phyloP scores from a whole-genome alignment of 2,329 filamentous ascomycete genomes.

The Alternaria sp. region DNA sequence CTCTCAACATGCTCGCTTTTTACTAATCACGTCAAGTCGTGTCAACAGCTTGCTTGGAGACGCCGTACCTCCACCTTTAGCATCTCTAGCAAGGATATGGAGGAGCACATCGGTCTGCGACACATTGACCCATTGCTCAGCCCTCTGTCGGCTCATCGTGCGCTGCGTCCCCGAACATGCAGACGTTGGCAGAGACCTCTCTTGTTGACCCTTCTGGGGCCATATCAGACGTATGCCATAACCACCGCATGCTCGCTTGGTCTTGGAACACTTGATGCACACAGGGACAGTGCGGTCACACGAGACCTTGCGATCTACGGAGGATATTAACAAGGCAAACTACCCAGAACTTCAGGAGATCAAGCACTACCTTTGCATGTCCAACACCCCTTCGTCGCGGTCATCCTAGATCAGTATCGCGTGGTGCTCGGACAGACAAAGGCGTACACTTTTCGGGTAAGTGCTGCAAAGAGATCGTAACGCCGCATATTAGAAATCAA shows the following conservation, averaged over 20 bases:
- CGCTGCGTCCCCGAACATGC: neutral
- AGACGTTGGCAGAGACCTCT: neutral
- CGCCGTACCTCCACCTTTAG: neutral
- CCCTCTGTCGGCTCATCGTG: neutral
- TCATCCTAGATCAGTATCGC: neutral
- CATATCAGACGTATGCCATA: conserved; percentile 21
- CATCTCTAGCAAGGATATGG: conserved; percentile 5
- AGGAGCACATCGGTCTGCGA: conserved; percentile 9
- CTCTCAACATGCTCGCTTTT: neutral
- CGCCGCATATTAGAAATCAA: neutral
- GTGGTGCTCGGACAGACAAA: neutral
- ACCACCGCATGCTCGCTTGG: conserved; percentile 16
- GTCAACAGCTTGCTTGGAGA: neutral
- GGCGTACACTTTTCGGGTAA: neutral
- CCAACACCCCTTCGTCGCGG: neutral
- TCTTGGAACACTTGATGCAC: conserved; percentile 13
- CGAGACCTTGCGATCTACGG: conserved; percentile 15
- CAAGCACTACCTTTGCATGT: neutral
- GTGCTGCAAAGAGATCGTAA: neutral
- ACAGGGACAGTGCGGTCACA: conserved; percentile 14
- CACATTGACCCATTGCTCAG: conserved; percentile 8
- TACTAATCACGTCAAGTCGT: neutral
- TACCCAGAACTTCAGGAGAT: rapidly evolving
- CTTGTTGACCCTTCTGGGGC: neutral
- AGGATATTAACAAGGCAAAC: neutral